Evolutionary conservation across 192 early-diverging fungal genomes (phyloP), one percentile per base, ranked within the genome.

Genomic region (Coemansia biformis): DNA sequence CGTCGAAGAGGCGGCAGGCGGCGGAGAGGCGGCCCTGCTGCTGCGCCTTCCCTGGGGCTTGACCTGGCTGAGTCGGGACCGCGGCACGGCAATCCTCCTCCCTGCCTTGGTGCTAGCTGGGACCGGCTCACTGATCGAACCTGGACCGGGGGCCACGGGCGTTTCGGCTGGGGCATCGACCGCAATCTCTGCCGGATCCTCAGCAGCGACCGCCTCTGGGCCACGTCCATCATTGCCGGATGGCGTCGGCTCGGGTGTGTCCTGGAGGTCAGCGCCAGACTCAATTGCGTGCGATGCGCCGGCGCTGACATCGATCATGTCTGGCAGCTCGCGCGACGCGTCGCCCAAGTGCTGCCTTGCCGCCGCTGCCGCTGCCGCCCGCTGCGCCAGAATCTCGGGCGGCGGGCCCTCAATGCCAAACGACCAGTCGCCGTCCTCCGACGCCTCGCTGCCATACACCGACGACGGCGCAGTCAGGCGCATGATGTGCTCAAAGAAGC

Each of bases 401-500:
- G 69, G 69, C 15, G 63, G 63, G 4, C 69, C 69, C 19, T 73
- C 69, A 5, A 65, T 33, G 1, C 69, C 69, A 28, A 45, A 73
- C n/a, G 58, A 42, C 69, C 69, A 73, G 63, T 73, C 69, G 32
- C 63, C 69, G 17, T 73, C 63, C 35, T 73, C 69, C 0, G 57
- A 57, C 1, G 42, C 26, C 1, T 61, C 58, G 34, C 50, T 62
- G 9, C 66, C 69, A n/a, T 57, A 66, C n/a, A 73, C 37, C 0
- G 69, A 66, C 13, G 63, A 41, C 2, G 69, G 69, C 10, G 58
- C 46, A 0, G 69, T 73, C 9, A 73, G 51, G 1, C 38, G 48
- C 69, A 73, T 73, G 22, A 73, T 64, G 37, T 74, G 58, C 33
- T 60, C 63, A 40, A 74, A 74, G 43, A 66, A 74, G 13, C 70